Base-by-base conservation (phyloP, 208 protist species). In the Borovskyia barvae region DNA sequence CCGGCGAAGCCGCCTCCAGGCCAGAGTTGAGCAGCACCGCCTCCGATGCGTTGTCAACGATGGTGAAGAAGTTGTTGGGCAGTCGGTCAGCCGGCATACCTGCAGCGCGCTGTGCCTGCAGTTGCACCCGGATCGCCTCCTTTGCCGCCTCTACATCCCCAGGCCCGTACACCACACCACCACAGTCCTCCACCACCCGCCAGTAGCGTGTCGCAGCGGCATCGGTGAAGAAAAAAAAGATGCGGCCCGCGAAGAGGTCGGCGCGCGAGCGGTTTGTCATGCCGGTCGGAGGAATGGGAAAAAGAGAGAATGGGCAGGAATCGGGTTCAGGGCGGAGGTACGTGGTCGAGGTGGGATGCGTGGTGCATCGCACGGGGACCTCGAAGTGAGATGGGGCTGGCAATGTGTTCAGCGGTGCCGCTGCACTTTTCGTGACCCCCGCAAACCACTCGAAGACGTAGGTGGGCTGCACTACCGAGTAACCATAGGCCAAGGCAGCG, bases 401-500 rank as follows among this genome's bases (percentile, higher is more conserved):
- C 58, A 90, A 66, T 41, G 77, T 66, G 57, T 69, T 82, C 14
- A 94, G 80, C 36, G 84, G 76, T 3, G 65, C 59, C 2, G 79
- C 46, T 22, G 85, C 70, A 43, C 50, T 70, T 47, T 74, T 70
- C n/a, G 87, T 77, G 17, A 92, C 58, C 3, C 78, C 71, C 1
- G 77, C 80, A 49, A 89, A 90, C 85, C 82, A 92, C 77, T 92
- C 82, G 28, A 88, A 70, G 5, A 92, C 72, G 58, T 92, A 94
- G 17, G 66, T 75, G 8, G 82, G 75, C 41, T 78, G 70, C 35
- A 92, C 85, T 5, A 92, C 48, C 6, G 85, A 82, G 70, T 87
- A 91, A 41, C 82, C 85, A 33, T 56, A 66, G 46, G 82, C 77
- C 20, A 94, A 62, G 24, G 87, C 84, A 17, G 76, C 45, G 20